phyloP scores from a whole-genome alignment of 441 rosid species.

The Biscutella laevigata region DNA sequence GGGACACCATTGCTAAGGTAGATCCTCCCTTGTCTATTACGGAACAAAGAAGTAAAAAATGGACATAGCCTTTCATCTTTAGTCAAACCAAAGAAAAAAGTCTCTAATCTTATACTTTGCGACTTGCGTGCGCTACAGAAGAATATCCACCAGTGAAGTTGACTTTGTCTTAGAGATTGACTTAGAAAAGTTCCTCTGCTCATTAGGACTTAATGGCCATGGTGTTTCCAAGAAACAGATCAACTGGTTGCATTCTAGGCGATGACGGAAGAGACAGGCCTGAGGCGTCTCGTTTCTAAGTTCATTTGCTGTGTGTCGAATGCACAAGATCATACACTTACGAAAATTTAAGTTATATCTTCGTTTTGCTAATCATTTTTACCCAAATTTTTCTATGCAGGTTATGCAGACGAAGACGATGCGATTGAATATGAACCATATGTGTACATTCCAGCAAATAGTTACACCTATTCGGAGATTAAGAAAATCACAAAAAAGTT shows the following conservation, averaged over 20 bases:
- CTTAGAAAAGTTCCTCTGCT: background rate
- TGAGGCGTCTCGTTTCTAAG: constrained; percentile 4
- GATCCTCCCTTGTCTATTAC: too few species aligned
- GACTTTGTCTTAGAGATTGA: background rate
- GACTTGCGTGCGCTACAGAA: too few species aligned
- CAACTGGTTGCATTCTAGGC: background rate
- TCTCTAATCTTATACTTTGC: too few species aligned
- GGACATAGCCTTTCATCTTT: too few species aligned
- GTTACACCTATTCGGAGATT: constrained; percentile 11
- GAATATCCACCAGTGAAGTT: background rate
- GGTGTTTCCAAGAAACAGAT: background rate
- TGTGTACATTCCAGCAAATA: background rate
- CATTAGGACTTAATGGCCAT: background rate
- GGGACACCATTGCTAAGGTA: too few species aligned
- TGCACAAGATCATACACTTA: background rate
- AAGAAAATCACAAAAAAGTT: constrained; percentile 26
- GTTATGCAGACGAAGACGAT: background rate
- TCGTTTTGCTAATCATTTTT: background rate
- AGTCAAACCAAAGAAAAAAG: too few species aligned
- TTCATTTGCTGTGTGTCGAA: constrained; percentile 1
- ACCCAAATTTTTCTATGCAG: background rate
- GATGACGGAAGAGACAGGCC: constrained; percentile 9
- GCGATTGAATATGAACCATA: background rate
- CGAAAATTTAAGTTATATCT: background rate
- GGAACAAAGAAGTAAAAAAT: too few species aligned